Evolutionary conservation across 768 basidiomycete genomes (phyloP).

Genomic region (Xerocomellus intermedius): DNA sequence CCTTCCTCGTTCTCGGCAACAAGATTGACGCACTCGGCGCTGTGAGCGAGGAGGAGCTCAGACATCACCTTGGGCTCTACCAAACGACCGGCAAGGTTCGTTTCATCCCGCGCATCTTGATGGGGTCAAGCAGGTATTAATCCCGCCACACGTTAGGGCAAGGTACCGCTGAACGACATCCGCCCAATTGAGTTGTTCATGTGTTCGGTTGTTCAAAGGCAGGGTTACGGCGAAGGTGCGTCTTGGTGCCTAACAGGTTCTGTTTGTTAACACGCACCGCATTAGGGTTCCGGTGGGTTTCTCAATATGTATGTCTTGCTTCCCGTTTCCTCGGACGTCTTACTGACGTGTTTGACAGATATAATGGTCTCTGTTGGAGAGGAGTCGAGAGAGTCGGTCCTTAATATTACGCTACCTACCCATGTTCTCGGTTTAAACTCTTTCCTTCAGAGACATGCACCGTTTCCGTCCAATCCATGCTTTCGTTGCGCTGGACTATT

Average conservation of each 20-base stretch:
- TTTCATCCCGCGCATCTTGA: neutral
- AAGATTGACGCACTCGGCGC: conserved; percentile 99
- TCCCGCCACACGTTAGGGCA: conserved; percentile 58
- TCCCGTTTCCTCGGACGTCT: neutral
- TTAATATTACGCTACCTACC: conserved; percentile 24
- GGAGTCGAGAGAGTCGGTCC: conserved; percentile 1
- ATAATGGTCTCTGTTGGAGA: conserved; percentile 14
- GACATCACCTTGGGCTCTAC: conserved; percentile 92
- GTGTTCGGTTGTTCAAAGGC: conserved; percentile 99
- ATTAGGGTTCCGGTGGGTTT: conserved; percentile 89
- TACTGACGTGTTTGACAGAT: conserved; percentile 22
- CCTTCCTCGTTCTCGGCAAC: conserved; percentile 98
- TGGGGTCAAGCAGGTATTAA: conserved; percentile 3
- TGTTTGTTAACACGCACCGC: conserved; percentile 3
- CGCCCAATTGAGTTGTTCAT: conserved; percentile 99
- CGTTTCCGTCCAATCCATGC: conserved; percentile 15
- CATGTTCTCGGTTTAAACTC: conserved; percentile 16
- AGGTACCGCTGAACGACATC: conserved; percentile 94
- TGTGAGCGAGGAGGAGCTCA: conserved; percentile 95
- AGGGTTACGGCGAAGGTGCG: conserved; percentile 95
- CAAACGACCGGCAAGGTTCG: conserved; percentile 99
- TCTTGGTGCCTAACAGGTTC: neutral
- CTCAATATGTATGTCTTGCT: conserved; percentile 79
- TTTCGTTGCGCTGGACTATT: conserved; percentile 10
- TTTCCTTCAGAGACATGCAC: conserved; percentile 11